Evolutionary conservation across 257 asterid genomes (phyloP).

Genomic region (Nicotiana attenuata): DNA sequence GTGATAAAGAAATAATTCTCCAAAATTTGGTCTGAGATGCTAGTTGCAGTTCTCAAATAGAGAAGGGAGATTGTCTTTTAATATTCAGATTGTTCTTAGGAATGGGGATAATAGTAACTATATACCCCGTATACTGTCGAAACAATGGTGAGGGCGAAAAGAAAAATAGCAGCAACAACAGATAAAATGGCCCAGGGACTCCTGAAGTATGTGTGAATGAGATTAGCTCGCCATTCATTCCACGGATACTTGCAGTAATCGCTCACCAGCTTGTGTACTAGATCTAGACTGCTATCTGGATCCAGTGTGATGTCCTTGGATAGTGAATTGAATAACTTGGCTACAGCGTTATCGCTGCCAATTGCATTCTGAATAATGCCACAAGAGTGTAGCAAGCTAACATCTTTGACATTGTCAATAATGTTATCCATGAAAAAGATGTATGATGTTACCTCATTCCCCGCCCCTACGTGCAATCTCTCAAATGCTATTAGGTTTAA

Average conservation of each 20-base stretch:
- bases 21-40: not conserved
- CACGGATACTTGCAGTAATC: conserved; percentile 38
- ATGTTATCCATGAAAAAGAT: conserved; percentile 53
- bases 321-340: conserved; percentile 44
- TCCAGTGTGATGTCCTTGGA: conserved; percentile 44
- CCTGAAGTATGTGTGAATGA: conserved; percentile 45
- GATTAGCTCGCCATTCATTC: conserved; percentile 43
- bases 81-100: not conserved
- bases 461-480: conserved; percentile 45
- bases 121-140: conserved; percentile 34
- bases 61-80: not conserved
- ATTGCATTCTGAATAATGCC: conserved; percentile 43
- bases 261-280: conserved; percentile 28
- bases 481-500: conserved; percentile 55
- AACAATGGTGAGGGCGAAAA: conserved; percentile 46
- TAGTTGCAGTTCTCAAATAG: not conserved
- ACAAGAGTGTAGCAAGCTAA: conserved; percentile 37
- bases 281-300: conserved; percentile 28
- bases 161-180: conserved; percentile 42
- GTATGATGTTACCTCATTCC: conserved; percentile 50
- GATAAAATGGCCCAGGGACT: conserved; percentile 57
- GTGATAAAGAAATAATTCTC: not conserved
- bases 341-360: conserved; percentile 56
- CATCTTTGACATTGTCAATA: conserved; percentile 42
- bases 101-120: conserved; percentile 20